Base-by-base conservation (phyloP, 306 rosid species). In the Pyrus bretschneideri region DNA sequence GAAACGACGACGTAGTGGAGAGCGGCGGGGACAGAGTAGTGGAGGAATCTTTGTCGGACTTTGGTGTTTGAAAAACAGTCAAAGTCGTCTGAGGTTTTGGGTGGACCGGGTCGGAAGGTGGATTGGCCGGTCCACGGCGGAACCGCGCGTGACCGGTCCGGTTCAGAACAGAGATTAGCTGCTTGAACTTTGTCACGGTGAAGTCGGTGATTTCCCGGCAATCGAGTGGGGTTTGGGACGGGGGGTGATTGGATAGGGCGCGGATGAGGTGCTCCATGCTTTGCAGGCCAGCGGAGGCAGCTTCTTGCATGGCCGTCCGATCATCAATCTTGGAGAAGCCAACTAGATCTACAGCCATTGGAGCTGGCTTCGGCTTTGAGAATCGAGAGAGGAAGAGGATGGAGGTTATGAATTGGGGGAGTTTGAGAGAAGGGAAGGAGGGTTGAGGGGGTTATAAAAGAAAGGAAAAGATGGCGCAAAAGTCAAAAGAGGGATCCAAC, bases 111-210 rank as follows among this genome's bases (percentile, higher is more conserved):
- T 42, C 38, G 11, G 38, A 11, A 27, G 63, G 23, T 65, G 25
- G 70, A 15, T 21, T 13, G 4, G 85, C 64, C 13, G 96, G 94
- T 0, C 89, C 89, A 15, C 98, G 96, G 51, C 98, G 98, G 78
- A 93, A 93, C 1, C 98, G 86, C 5, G 98, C 98, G 66, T 91
- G 98, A 5, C 98, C 96, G 74, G 95, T 91, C 51, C 98, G 88
- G 83, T 88, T 86, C 9, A 93, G 52, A 66, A 91, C 80, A 64
- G 89, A 85, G 42, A 91, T 91, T 51, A 91, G 82, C 8, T 83
- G 86, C 69, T 88, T 93, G 79, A 93, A 93, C 74, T 89, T 88
- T 8, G 89, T 71, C 9, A 93, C 95, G 22, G 98, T 93, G 82
- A 91, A 78, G 73, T 91, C 93, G 38, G 96, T 80, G 82, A 87